Evolutionary conservation across 768 basidiomycete genomes (phyloP).

Genomic region (Phylloporus arenicola): DNA sequence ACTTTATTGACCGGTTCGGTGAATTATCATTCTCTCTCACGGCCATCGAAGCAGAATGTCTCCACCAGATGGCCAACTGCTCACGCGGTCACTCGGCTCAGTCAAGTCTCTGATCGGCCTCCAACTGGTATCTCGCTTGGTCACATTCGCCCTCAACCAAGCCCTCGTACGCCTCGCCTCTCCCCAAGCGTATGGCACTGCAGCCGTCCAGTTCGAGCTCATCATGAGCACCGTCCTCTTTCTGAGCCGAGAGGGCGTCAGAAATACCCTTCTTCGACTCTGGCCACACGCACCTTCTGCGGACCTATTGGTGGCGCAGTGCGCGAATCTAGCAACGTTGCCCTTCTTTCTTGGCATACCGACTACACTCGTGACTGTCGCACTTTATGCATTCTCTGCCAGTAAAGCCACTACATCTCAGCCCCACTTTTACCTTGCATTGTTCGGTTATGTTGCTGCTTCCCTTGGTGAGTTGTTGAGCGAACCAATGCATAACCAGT

Average conservation of each 20-base stretch:
- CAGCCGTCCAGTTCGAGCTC: slow-evolving; percentile 92
- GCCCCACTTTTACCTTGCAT: slow-evolving; percentile 56
- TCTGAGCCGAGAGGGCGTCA: slow-evolving; percentile 87
- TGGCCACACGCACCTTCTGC: slow-evolving; percentile 17
- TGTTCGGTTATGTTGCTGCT: slow-evolving; percentile 66
- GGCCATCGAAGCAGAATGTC: neutral
- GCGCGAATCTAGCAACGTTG: slow-evolving; percentile 50
- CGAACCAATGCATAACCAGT: slow-evolving; percentile 80
- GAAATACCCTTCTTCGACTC: slow-evolving; percentile 77
- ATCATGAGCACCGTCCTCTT: slow-evolving; percentile 87
- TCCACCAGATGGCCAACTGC: slow-evolving; percentile 9
- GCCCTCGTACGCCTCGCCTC: slow-evolving; percentile 76
- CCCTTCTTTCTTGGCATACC: slow-evolving; percentile 68
- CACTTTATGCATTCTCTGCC: slow-evolving; percentile 52
- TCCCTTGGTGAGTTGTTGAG: slow-evolving; percentile 73
- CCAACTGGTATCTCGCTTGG: slow-evolving; percentile 75
- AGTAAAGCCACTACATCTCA: slow-evolving; percentile 53
- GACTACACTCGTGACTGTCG: slow-evolving; percentile 47
- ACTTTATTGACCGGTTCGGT: no score
- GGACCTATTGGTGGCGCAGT: slow-evolving; percentile 12
- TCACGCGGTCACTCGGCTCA: slow-evolving; percentile 35
- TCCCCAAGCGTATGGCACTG: slow-evolving; percentile 83
- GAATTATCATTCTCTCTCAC: neutral
- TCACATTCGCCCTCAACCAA: slow-evolving; percentile 91
- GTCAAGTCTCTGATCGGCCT: slow-evolving; percentile 72